phyloP scores from a whole-genome alignment of 202 grass and related monocot genomes.

The Panicum virgatum region DNA sequence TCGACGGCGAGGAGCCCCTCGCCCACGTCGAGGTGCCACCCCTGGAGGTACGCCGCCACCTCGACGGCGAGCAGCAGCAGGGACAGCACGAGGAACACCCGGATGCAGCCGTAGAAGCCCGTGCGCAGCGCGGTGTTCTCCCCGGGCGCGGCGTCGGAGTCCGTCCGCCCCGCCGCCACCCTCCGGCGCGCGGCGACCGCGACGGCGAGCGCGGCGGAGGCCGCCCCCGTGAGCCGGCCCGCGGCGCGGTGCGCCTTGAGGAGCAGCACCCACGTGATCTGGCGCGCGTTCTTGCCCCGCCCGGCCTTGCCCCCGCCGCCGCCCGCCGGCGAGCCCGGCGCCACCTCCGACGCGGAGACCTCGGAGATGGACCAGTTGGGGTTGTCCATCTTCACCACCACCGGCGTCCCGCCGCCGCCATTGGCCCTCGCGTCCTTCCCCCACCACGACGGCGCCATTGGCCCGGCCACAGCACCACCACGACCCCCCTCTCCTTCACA shows the following conservation, averaged over 20 bases:
- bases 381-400: conserved; percentile 77
- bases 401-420: conserved; percentile 48
- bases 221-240: conserved; percentile 74
- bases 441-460: conserved; percentile 68
- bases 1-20: conserved; percentile 47
- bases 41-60: conserved; percentile 70
- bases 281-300: conserved; percentile 64
- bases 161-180: conserved; percentile 68
- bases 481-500: not conserved
- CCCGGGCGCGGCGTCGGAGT: conserved; percentile 55
- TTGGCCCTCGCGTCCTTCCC: conserved; percentile 27
- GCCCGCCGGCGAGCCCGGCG: conserved; percentile 42
- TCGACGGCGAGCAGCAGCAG: conserved; percentile 73
- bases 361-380: conserved; percentile 74
- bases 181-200: conserved; percentile 70
- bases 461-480: not conserved
- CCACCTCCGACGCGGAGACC: conserved; percentile 29
- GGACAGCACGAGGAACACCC: conserved; percentile 64
- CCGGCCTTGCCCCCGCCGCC: conserved; percentile 42
- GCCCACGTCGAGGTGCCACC: conserved; percentile 62
- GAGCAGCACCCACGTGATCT: conserved; percentile 78
- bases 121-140: conserved; percentile 76
- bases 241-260: conserved; percentile 78
- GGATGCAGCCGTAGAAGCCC: conserved; percentile 74
- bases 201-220: conserved; percentile 59